Conservation (phyloP, 2,329 filamentous ascomycete species). For the Setomelanomma holmii region DNA sequence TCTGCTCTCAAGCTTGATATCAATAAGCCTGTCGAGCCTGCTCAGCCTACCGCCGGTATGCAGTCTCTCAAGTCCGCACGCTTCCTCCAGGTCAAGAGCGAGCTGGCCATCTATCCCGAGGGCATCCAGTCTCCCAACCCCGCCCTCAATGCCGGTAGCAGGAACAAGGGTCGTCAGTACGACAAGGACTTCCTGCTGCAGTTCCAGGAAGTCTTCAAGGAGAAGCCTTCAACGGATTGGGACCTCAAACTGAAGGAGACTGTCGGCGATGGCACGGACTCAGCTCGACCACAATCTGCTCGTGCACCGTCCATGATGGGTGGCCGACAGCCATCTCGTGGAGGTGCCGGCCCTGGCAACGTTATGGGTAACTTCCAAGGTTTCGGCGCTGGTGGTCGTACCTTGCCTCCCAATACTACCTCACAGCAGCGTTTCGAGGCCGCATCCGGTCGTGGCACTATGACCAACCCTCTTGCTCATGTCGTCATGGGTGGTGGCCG, state of each 20-base stretch:
- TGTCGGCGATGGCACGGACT: conserved; percentile 78
- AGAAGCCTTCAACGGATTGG: conserved; percentile 95
- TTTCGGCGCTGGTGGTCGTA: conserved; percentile 53
- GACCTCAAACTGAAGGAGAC: conserved; percentile 84
- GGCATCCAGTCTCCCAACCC: conserved; percentile 91
- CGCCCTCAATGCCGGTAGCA: conserved; percentile 83
- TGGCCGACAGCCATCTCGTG: conserved; percentile 57
- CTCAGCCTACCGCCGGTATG: conserved; percentile 91
- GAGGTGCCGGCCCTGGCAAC: conserved; percentile 33
- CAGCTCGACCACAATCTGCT: conserved; percentile 69
- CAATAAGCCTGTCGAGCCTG: conserved; percentile 84
- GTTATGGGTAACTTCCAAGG: conserved; percentile 75
- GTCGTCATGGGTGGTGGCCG: conserved; percentile 62
- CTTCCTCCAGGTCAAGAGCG: conserved; percentile 80
- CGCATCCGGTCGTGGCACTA: conserved; percentile 35
- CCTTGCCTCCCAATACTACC: conserved; percentile 77
- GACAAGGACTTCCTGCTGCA: conserved; percentile 94
- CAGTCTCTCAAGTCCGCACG: conserved; percentile 91
- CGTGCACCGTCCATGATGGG: conserved; percentile 60
- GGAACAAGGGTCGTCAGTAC: conserved; percentile 88
- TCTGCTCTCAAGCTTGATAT: conserved; percentile 87
- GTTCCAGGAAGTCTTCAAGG: conserved; percentile 94
- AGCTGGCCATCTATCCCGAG: conserved; percentile 76
- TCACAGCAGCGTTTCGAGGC: conserved; percentile 73
- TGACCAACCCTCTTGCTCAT: conserved; percentile 63